Conservation (phyloP, 345 rosid genomes). For the Microcos paniculata region DNA sequence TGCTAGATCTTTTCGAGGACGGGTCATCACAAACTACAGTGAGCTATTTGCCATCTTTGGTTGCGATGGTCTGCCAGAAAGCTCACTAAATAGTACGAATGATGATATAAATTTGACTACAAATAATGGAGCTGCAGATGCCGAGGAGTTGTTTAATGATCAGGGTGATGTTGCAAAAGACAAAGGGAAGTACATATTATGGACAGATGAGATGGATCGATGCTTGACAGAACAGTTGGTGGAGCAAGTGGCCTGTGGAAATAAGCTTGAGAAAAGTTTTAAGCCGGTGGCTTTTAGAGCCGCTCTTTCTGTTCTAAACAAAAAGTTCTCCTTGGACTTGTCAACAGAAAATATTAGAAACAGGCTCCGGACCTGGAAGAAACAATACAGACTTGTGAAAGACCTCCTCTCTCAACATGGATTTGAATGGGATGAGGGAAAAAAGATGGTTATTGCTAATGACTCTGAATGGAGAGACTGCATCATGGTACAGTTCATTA, state of each 20-base stretch:
- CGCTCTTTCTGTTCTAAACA: slow-evolving; percentile 17
- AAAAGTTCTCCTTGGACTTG: slow-evolving; percentile 14
- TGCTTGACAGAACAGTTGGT: slow-evolving; percentile 12
- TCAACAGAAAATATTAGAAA: slow-evolving; percentile 11
- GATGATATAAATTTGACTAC: slow-evolving; percentile 7
- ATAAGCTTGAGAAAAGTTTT: slow-evolving; percentile 17
- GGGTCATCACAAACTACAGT: slow-evolving; percentile 11
- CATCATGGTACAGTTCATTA: slow-evolving; percentile 2
- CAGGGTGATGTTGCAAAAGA: slow-evolving; percentile 1
- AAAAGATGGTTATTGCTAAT: slow-evolving; percentile 17
- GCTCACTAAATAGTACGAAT: slow-evolving; percentile 6
- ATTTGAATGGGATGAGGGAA: slow-evolving; percentile 21
- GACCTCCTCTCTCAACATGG: slow-evolving; percentile 20
- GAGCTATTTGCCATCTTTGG: slow-evolving; percentile 18
- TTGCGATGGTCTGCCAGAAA: slow-evolving; percentile 7
- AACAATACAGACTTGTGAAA: slow-evolving; percentile 15
- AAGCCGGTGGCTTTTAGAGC: slow-evolving; percentile 13
- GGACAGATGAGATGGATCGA: slow-evolving; percentile 17
- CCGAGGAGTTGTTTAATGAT: not conserved
- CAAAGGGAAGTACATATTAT: slow-evolving; percentile 12
- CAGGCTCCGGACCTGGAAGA: slow-evolving; percentile 19
- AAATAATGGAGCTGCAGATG: not conserved
- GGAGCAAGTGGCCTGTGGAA: slow-evolving; percentile 17
- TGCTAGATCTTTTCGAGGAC: slow-evolving; percentile 19
- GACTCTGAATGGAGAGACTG: slow-evolving; percentile 18